Conservation (phyloP, 257 asterid genomes). For the Ophiorrhiza pumila region DNA sequence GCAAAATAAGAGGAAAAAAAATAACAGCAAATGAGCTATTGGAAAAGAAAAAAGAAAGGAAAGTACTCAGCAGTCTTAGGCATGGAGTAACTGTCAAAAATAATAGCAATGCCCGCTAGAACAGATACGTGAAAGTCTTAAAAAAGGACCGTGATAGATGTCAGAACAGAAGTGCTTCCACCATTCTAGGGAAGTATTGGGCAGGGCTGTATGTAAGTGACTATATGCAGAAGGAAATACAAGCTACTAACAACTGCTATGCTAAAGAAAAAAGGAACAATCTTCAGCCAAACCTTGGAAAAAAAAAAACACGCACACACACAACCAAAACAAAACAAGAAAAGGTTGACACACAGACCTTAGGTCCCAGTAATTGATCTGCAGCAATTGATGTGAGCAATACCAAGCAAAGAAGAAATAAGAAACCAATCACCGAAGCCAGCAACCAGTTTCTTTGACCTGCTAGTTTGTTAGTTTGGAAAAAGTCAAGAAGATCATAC, state of each 20-base stretch:
- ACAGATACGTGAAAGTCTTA: neutral
- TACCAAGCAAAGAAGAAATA: slow-evolving; percentile 51
- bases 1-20: neutral
- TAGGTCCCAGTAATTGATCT: slow-evolving; percentile 42
- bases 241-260: neutral
- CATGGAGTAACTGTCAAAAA: neutral
- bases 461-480: slow-evolving; percentile 33
- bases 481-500: slow-evolving; percentile 47
- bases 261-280: neutral
- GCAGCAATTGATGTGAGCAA: slow-evolving; percentile 53
- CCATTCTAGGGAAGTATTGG: neutral
- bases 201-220: neutral
- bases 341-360: slow-evolving; percentile 34
- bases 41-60: neutral
- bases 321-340: neutral
- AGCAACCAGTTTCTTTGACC: slow-evolving; percentile 59
- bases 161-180: neutral
- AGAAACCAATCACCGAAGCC: slow-evolving; percentile 52
- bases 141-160: neutral
- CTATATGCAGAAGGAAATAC: neutral
- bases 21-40: neutral
- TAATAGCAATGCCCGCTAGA: neutral
- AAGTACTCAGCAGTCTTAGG: neutral
- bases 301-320: neutral
- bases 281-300: neutral